Conservation (phyloP, 495 filamentous ascomycete species). For the Penicillium macrosclerotiorum region DNA sequence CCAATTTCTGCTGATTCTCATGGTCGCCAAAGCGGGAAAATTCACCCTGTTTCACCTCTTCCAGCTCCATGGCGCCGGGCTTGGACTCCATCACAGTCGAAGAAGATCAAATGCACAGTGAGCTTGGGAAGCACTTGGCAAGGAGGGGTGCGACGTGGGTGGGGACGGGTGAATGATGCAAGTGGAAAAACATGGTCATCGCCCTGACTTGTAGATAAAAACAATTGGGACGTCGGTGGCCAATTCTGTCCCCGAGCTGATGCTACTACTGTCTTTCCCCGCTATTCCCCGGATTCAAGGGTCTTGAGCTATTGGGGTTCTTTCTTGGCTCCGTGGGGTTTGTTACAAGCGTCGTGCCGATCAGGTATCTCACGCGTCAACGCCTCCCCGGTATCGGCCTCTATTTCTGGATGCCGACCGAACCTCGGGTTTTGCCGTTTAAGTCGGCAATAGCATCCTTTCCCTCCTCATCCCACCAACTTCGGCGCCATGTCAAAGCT, state of each 20-base stretch:
- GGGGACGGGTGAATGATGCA: neutral
- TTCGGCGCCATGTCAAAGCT: constrained; percentile 61
- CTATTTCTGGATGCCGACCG: neutral
- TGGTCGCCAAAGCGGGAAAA: constrained; percentile 14
- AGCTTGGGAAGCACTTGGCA: neutral
- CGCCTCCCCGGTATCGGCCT: constrained; percentile 1
- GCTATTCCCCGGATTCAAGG: constrained; percentile 9
- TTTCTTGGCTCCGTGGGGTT: too few relatives aligned
- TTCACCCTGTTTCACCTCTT: constrained; percentile 14
- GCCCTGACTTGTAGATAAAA: neutral
- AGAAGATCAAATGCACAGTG: neutral
- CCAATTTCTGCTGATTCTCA: constrained; percentile 23
- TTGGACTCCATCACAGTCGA: constrained; percentile 22
- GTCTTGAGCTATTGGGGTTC: neutral
- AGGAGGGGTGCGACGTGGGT: too few relatives aligned
- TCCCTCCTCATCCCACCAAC: neutral
- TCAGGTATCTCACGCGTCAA: neutral
- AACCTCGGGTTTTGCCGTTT: neutral
- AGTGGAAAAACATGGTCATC: neutral
- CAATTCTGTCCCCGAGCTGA: constrained; percentile 14
- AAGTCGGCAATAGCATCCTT: neutral
- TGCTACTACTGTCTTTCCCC: constrained; percentile 1
- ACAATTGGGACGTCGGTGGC: constrained; percentile 2
- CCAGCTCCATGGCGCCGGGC: constrained; percentile 8
- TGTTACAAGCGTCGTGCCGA: neutral